phyloP scores from a whole-genome alignment of 352 stramenopile species.

The Phytophthora pini region DNA sequence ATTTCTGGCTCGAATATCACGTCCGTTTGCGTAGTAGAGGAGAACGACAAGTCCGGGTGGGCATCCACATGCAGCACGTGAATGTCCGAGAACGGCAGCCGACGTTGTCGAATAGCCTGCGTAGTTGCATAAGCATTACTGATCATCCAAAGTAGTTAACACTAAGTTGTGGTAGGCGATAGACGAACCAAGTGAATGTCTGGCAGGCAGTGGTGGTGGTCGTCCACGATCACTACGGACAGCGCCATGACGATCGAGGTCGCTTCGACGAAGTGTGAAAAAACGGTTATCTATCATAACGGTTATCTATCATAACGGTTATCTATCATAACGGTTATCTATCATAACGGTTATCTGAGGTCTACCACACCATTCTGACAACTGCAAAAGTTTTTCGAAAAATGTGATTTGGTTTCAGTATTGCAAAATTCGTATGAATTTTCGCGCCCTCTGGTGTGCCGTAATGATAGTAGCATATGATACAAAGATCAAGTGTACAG shows the following conservation, averaged over 20 bases:
- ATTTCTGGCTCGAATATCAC: constrained; percentile 69
- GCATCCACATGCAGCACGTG: constrained; percentile 87
- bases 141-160: not conserved
- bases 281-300: too few species aligned
- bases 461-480: not conserved
- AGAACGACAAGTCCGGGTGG: constrained; percentile 88
- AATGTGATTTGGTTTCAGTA: constrained; percentile 26
- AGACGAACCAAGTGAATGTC: constrained; percentile 66
- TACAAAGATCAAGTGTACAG: constrained; percentile 19
- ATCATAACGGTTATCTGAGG: constrained; percentile 1
- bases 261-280: not conserved
- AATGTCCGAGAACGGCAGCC: constrained; percentile 67
- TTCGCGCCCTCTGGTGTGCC: constrained; percentile 15
- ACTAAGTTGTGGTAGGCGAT: constrained; percentile 1
- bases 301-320: too few species aligned
- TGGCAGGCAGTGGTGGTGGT: constrained; percentile 81
- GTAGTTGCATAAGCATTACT: constrained; percentile 1
- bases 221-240: constrained; percentile 69
- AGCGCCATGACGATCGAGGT: constrained; percentile 18
- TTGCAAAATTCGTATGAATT: constrained; percentile 13
- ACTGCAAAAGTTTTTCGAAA: constrained; percentile 15
- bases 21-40: constrained; percentile 37
- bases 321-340: too few species aligned
- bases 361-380: constrained; percentile 5
- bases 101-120: constrained; percentile 75